A percentile compares a stretch with the other conserved stretches of the same genome.
Evolutionary conservation across 345 rosid genomes (phyloP).

Genomic region (Eucalyptus decipiens): DNA sequence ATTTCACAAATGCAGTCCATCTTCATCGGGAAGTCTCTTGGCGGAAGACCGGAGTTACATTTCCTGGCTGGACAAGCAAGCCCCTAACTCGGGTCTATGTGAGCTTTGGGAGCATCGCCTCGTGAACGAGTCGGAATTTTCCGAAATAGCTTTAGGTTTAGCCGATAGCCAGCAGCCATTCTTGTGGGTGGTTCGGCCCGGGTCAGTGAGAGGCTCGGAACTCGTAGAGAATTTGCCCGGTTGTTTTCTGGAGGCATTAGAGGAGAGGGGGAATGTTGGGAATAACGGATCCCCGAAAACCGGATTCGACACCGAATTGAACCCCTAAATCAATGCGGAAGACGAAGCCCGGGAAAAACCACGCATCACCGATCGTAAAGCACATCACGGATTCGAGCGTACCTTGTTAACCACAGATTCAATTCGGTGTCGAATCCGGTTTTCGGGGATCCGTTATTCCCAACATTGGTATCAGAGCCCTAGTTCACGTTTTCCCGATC

Average conservation of each 20-base stretch:
- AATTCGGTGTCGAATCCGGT: too few relatives aligned
- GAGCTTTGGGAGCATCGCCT: conserved; percentile 54
- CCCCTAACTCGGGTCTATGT: conserved; percentile 22
- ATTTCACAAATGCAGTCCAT: conserved; percentile 22
- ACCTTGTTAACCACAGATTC: too few relatives aligned
- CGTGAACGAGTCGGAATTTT: conserved; percentile 14
- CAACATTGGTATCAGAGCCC: too few relatives aligned
- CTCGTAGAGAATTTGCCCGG: background rate
- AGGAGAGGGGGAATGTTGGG: conserved; percentile 26
- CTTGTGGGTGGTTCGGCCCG: conserved; percentile 56
- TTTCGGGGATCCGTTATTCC: too few relatives aligned
- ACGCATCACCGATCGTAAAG: too few relatives aligned
- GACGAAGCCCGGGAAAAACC: too few relatives aligned
- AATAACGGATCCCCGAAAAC: too few relatives aligned
- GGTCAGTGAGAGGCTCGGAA: background rate
- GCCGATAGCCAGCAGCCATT: conserved; percentile 34
- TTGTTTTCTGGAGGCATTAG: conserved; percentile 4
- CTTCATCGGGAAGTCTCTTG: conserved; percentile 11
- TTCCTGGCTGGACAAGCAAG: conserved; percentile 44
- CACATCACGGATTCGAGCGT: too few relatives aligned
- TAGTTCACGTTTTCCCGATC: too few relatives aligned
- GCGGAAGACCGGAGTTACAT: conserved; percentile 14
- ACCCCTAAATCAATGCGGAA: too few relatives aligned
- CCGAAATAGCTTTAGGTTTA: conserved; percentile 47
- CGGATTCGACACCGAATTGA: too few relatives aligned